Conservation (phyloP, 1,284 basidiomycete species). For the Microbotryum scabiosae region DNA sequence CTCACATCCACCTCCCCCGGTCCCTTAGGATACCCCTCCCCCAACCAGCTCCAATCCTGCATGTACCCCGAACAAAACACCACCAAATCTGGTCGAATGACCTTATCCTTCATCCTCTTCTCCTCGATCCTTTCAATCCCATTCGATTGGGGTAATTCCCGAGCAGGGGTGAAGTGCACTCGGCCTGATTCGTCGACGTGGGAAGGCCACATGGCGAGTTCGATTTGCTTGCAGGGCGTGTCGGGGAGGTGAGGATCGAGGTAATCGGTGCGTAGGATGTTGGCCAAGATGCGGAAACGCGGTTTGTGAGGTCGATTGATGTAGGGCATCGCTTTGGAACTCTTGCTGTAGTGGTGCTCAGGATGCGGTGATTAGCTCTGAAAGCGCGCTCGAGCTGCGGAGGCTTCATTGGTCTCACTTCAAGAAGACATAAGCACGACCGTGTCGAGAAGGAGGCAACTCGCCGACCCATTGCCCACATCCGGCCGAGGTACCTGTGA, state of each 20-base stretch:
- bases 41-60: conserved; percentile 51
- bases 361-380: background rate
- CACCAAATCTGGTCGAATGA: conserved; percentile 49
- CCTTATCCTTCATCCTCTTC: conserved; percentile 44
- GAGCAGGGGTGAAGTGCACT: conserved; percentile 31
- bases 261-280: conserved; percentile 46
- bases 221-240: background rate
- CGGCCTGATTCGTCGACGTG: background rate
- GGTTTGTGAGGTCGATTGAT: conserved; percentile 52
- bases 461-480: conserved; percentile 62
- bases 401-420: conserved; percentile 38
- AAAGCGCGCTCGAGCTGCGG: background rate
- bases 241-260: conserved; percentile 45
- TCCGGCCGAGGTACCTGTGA: conserved; percentile 52
- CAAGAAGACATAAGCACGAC: conserved; percentile 51
- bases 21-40: conserved; percentile 46
- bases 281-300: conserved; percentile 45
- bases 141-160: conserved; percentile 6
- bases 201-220: conserved; percentile 4
- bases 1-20: conserved; percentile 51
- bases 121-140: conserved; percentile 43
- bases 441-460: conserved; percentile 52
- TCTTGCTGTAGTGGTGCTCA: conserved; percentile 36
- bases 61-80: conserved; percentile 43
- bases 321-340: conserved; percentile 54